Percentiles rank a stretch among this genome's conserved stretches.
Evolutionary conservation across 2,329 filamentous ascomycete species (phyloP).

Genomic region (Xylaria sp.): DNA sequence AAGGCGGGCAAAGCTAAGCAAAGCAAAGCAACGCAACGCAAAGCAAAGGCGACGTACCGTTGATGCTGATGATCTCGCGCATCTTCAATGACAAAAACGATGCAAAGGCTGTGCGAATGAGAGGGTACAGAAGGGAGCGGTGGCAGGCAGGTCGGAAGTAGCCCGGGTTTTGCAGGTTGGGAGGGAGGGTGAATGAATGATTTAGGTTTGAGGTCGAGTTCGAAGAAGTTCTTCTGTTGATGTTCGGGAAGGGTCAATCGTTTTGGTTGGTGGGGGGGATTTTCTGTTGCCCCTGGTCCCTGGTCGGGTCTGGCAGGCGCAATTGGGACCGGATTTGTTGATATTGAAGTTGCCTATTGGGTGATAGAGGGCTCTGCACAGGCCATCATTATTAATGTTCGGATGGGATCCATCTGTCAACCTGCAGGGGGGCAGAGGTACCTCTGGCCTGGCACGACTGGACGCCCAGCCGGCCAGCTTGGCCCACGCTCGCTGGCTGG

Average conservation of each 20-base stretch:
- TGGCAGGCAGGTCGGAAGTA: constrained; percentile 24
- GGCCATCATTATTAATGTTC: constrained; percentile 12
- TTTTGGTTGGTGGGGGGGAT: constrained; percentile 29
- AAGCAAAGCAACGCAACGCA: constrained; percentile 28
- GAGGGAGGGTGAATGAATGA: constrained; percentile 25
- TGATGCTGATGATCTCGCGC: constrained; percentile 99
- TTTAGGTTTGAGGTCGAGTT: constrained; percentile 24
- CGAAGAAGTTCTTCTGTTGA: constrained; percentile 28
- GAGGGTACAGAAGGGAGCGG: constrained; percentile 33
- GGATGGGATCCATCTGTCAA: too few relatives aligned
- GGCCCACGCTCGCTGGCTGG: too few relatives aligned
- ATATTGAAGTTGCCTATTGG: constrained; percentile 24
- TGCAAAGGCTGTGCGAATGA: constrained; percentile 39
- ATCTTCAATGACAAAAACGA: constrained; percentile 62
- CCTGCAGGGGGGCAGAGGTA: neutral
- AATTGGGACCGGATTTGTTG: constrained; percentile 26
- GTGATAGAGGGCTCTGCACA: constrained; percentile 16
- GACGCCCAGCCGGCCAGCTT: too few relatives aligned
- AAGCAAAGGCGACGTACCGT: constrained; percentile 67
- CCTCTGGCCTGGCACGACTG: too few relatives aligned
- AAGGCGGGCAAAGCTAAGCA: neutral
- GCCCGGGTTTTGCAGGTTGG: constrained; percentile 13
- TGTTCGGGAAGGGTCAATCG: constrained; percentile 25
- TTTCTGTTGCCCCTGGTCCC: constrained; percentile 31
- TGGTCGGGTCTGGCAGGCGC: constrained; percentile 15